These are phyloP conservation scores for Fusarium xylarioides DNA, from an alignment of 2,329 filamentous ascomycete species.

Conservation along the genomic window DNA sequence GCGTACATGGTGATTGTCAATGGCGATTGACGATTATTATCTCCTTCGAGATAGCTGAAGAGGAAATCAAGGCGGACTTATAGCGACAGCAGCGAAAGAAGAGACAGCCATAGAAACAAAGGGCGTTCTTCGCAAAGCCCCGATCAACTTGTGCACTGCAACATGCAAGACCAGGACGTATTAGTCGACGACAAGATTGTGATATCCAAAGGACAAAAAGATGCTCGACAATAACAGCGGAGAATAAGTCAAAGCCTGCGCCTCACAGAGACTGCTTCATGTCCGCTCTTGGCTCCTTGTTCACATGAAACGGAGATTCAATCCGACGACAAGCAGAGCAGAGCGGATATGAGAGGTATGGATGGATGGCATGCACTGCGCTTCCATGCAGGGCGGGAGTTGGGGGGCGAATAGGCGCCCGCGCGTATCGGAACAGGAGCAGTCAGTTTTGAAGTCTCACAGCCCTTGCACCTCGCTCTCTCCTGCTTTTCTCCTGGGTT, in stretches of 20 bases:
- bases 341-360: slow-evolving; percentile 4
- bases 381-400: slow-evolving; percentile 16
- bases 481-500: neutral
- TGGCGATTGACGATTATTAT: neutral
- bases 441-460: neutral
- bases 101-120: neutral
- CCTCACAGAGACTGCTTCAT: slow-evolving; percentile 10
- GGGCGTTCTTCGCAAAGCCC: neutral
- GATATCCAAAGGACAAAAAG: slow-evolving; percentile 10
- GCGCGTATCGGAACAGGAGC: slow-evolving; percentile 16
- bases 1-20: slow-evolving; percentile 36
- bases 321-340: slow-evolving; percentile 25
- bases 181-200: neutral
- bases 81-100: neutral
- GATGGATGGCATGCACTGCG: slow-evolving; percentile 9
- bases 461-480: neutral
- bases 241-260: slow-evolving; percentile 9
- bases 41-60: slow-evolving; percentile 1
- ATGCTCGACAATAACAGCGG: neutral
- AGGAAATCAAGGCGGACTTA: neutral
- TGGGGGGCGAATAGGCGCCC: slow-evolving; percentile 29
- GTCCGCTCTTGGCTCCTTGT: neutral
- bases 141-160: neutral
- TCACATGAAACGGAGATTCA: slow-evolving; percentile 19
- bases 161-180: slow-evolving; percentile 11